Base-by-base conservation (phyloP, 129 eudicot species). In the Oenanthe sinensis region DNA sequence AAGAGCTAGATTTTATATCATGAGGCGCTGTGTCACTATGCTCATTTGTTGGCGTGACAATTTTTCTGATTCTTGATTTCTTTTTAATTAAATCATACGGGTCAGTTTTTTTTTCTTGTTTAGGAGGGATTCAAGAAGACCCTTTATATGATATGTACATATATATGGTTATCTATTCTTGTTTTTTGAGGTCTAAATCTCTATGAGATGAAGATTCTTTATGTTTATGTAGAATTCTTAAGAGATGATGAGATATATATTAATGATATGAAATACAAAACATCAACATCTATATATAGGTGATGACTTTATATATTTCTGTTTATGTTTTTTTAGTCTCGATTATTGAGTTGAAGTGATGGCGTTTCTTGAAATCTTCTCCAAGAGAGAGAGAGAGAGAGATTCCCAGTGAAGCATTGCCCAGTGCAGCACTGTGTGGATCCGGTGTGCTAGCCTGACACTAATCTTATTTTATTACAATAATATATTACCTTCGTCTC, bases 11-110 rank as follows among this genome's bases (percentile, higher is more conserved):
- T 92, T 90, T 76, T 92, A 92, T 81, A 89, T 92, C 87, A 83
- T 92, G 88, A 77, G 92, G 40, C 88, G 95, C 13, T 92, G 97
- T 48, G 95, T 92, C 55, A 86, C 91, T 20, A 92, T 92, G 97
- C 91, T 92, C 55, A 48, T 89, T 55, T 92, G 97, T 36, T 92
- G 94, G 94, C 87, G 95, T 26, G 97, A 92, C 40, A 65, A 65
- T 30, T 88, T 87, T 77, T 78, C 79, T 22, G 97, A 92, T 77
- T 89, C 90, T 58, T 91, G 82, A 85, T 24, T 36, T 33, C 30
- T 19, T 1, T 19, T 55, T 55, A 14, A 58, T 58, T 58, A n/a
- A 2, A 58, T 58, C 33, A 7, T n/a, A 9, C n/a, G 67, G 67
- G 67, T n/a, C 67, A 58, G 2, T n/a, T 58, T 58, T 55, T 52